These are phyloP conservation scores for Seiridium cupressi DNA, from an alignment of 2,329 filamentous ascomycete species.

Conservation along the genomic window DNA sequence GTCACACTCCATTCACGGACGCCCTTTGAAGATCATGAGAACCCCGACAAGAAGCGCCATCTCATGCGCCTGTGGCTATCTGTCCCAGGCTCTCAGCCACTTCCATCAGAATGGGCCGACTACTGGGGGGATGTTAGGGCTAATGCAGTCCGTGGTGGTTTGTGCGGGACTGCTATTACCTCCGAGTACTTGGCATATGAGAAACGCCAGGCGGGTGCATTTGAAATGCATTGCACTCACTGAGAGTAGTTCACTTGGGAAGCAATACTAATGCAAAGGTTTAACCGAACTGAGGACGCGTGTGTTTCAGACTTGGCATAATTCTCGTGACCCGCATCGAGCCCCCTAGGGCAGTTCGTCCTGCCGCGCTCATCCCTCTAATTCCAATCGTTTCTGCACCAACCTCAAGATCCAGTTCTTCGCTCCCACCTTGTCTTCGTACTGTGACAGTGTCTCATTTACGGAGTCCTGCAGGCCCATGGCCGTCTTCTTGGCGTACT, in stretches of 20 bases:
- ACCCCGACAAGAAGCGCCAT: conserved; percentile 12
- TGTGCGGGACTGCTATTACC: conserved; percentile 4
- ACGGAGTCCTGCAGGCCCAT: too few species aligned
- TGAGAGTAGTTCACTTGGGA: neutral
- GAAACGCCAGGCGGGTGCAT: conserved; percentile 1
- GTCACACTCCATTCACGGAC: conserved; percentile 14
- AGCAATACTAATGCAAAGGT: neutral
- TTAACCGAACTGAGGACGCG: too few species aligned
- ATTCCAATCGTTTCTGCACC: too few species aligned
- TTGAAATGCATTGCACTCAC: conserved; percentile 8
- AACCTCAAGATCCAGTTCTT: too few species aligned
- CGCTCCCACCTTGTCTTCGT: too few species aligned
- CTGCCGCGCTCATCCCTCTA: too few species aligned
- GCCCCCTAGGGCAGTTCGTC: too few species aligned
- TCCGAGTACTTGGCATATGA: conserved; percentile 7
- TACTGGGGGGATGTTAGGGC: conserved; percentile 12
- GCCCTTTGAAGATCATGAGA: conserved; percentile 9
- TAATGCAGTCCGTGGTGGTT: conserved; percentile 5
- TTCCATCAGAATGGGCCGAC: conserved; percentile 10
- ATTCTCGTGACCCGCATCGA: too few species aligned
- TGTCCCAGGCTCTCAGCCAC: conserved; percentile 10
- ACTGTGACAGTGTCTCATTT: too few species aligned
- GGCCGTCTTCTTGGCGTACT: neutral
- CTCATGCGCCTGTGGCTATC: conserved; percentile 14
- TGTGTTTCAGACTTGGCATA: too few species aligned